Evolutionary conservation across 495 filamentous ascomycete genomes (phyloP).

Genomic region (Penicillium diatomitis): DNA sequence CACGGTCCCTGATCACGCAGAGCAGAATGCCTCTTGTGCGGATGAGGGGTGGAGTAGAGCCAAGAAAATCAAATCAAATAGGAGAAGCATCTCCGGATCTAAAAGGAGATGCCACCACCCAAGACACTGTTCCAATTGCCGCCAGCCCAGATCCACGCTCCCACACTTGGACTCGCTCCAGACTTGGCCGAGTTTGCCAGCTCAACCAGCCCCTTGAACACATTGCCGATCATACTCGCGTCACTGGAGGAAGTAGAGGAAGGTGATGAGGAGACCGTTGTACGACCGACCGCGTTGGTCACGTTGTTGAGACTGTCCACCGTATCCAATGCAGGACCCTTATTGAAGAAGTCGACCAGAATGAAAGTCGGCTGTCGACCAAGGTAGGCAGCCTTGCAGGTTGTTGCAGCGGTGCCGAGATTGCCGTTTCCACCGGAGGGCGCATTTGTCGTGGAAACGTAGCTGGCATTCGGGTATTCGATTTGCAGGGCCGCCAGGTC

Average conservation of each 20-base stretch:
- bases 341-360: constrained; percentile 66
- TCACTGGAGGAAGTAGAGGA: constrained; percentile 18
- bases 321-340: constrained; percentile 50
- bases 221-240: constrained; percentile 27
- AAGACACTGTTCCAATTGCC: constrained; percentile 37
- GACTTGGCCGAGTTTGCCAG: constrained; percentile 28
- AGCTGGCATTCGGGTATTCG: constrained; percentile 48
- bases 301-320: constrained; percentile 60
- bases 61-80: background rate
- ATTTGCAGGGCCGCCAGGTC: constrained; percentile 37
- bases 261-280: constrained; percentile 20
- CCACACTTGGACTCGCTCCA: constrained; percentile 30
- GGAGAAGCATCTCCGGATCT: background rate
- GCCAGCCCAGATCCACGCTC: constrained; percentile 40
- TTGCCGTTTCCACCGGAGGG: constrained; percentile 44
- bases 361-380: constrained; percentile 54
- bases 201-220: constrained; percentile 32
- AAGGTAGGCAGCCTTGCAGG: constrained; percentile 44
- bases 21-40: too few species aligned
- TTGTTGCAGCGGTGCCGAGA: constrained; percentile 47
- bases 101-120: constrained; percentile 32
- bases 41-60: background rate
- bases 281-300: constrained; percentile 33
- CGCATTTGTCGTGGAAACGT: constrained; percentile 52
- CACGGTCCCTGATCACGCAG: too few species aligned